A percentile compares a stretch with the other conserved stretches of the same genome.
These are phyloP conservation scores for Zymoseptoria pseudotritici DNA, from an alignment of 2,329 filamentous ascomycete species.

Conservation along the genomic window DNA sequence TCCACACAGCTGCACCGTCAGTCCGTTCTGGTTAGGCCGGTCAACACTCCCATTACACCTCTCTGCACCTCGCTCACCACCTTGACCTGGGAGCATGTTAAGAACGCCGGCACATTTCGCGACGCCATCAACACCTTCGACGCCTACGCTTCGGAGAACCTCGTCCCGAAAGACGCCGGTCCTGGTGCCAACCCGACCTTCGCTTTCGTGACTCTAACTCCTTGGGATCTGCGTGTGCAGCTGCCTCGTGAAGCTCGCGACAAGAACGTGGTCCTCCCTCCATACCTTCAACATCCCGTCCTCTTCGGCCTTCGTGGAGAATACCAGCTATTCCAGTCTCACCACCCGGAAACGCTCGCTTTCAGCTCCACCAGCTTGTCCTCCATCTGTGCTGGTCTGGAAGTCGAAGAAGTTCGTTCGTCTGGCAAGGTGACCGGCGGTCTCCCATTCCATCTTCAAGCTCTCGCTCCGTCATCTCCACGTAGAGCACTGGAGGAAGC, in stretches of 20 bases:
- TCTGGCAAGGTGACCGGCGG: conserved; percentile 99
- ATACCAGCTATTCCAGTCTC: conserved; percentile 97
- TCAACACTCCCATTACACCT: conserved; percentile 97
- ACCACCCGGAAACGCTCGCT: conserved; percentile 93
- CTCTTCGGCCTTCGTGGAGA: conserved; percentile 96
- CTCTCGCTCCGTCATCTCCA: conserved; percentile 87
- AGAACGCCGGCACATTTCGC: conserved; percentile 92
- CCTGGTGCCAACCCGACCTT: conserved; percentile 55
- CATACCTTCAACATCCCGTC: conserved; percentile 94
- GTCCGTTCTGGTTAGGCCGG: conserved; percentile 92
- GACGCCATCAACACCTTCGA: conserved; percentile 95
- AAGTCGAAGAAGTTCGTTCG: conserved; percentile 95
- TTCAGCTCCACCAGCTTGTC: conserved; percentile 92
- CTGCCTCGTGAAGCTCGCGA: conserved; percentile 94
- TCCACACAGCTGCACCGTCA: conserved; percentile 73
- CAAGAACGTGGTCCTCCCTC: conserved; percentile 92
- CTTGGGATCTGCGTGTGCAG: conserved; percentile 97
- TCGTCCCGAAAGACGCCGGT: conserved; percentile 73
- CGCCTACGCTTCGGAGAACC: conserved; percentile 83
- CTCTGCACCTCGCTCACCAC: conserved; percentile 97
- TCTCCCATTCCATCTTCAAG: conserved; percentile 93
- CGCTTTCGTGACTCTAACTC: conserved; percentile 95
- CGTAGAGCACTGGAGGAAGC: conserved; percentile 97
- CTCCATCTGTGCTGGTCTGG: conserved; percentile 95
- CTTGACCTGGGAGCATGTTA: conserved; percentile 97